Percentiles rank a stretch among this genome's conserved stretches.
Conservation (phyloP, 257 asterid species). For the Solanum sparsipilum region DNA sequence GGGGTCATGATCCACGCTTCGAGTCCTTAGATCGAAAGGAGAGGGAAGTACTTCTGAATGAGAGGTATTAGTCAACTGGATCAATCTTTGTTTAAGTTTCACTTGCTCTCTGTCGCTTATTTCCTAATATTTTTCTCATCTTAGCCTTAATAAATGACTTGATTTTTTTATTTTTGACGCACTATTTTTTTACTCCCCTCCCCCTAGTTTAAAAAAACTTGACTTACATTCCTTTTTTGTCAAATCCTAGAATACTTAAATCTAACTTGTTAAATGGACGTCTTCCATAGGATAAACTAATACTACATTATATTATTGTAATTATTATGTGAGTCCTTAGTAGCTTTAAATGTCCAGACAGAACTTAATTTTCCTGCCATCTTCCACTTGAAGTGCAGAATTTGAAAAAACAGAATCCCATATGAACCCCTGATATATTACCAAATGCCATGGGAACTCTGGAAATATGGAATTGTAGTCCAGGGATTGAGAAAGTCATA, state of each 20-base stretch:
- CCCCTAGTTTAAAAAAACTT: not conserved
- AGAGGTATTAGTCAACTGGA: slow-evolving; percentile 45
- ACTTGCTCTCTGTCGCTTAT: not conserved
- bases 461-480: not conserved
- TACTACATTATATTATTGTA: not conserved
- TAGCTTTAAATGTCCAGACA: not conserved
- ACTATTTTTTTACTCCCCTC: not conserved
- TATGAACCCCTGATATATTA: not conserved
- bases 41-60: slow-evolving; percentile 71
- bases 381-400: not conserved
- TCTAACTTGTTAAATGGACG: not conserved
- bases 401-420: not conserved
- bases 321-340: not conserved
- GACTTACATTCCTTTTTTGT: not conserved
- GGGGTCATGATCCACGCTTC: slow-evolving; percentile 90
- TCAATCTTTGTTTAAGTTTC: not conserved
- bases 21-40: slow-evolving; percentile 81
- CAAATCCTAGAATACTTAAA: not conserved
- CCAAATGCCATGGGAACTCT: not conserved
- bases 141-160: not conserved
- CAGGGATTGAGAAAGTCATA: not conserved
- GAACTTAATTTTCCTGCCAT: not conserved
- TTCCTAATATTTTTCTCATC: not conserved
- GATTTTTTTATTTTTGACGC: not conserved
- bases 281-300: not conserved